phyloP scores from a whole-genome alignment of 495 filamentous ascomycete genomes.

The Hypoxylon fragiforme region DNA sequence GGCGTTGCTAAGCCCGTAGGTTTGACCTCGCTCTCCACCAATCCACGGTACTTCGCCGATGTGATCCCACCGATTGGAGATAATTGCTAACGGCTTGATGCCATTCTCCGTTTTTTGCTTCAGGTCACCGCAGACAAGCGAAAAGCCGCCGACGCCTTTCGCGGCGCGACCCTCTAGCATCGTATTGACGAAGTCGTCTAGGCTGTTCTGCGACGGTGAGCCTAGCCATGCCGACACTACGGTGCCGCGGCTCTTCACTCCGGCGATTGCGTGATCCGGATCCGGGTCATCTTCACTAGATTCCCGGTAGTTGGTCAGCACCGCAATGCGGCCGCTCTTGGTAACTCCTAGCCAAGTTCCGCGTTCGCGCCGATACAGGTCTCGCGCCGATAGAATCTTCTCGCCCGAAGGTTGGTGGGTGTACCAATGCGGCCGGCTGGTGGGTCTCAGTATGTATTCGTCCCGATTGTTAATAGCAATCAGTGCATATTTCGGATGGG shows the following conservation, averaged over 20 bases:
- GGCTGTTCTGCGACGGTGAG: conserved; percentile 50
- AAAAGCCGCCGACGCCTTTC: conserved; percentile 86
- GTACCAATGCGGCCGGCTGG: conserved; percentile 85
- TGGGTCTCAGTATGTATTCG: conserved; percentile 91
- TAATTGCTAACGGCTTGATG: conserved; percentile 74
- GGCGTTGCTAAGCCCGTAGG: conserved; percentile 84
- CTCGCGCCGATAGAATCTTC: conserved; percentile 54
- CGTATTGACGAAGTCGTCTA: conserved; percentile 65
- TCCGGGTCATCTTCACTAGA: conserved; percentile 54
- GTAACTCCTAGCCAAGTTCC: conserved; percentile 97
- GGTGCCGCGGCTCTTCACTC: conserved; percentile 71
- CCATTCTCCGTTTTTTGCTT: conserved; percentile 48
- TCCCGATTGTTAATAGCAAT: conserved; percentile 93
- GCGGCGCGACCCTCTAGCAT: conserved; percentile 69
- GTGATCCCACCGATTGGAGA: conserved; percentile 81
- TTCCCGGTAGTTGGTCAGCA: conserved; percentile 95
- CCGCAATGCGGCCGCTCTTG: conserved; percentile 77
- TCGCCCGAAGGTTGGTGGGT: conserved; percentile 43
- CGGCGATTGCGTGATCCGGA: conserved; percentile 55
- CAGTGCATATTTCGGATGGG: conserved; percentile 86
- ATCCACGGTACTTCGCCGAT: conserved; percentile 71
- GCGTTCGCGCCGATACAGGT: conserved; percentile 55
- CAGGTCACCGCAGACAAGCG: conserved; percentile 82
- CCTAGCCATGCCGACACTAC: conserved; percentile 90
- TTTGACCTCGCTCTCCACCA: conserved; percentile 61